A percentile compares a stretch with the other conserved stretches of the same genome.
These are phyloP conservation scores for Trifolium dubium DNA, from an alignment of 306 rosid species.

Conservation along the genomic window DNA sequence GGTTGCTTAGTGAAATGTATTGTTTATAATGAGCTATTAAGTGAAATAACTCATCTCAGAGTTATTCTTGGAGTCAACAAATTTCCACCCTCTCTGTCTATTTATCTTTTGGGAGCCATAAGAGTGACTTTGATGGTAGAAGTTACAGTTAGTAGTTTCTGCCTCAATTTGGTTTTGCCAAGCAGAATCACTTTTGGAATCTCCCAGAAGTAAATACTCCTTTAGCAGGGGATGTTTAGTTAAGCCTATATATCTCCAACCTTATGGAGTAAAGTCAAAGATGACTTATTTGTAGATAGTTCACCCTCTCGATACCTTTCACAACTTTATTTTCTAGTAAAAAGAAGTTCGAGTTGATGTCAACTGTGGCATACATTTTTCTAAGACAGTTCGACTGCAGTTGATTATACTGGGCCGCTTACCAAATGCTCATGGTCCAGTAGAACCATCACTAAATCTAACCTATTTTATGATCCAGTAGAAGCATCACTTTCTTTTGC, in stretches of 20 bases:
- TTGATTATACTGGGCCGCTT: not conserved
- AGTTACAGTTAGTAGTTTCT: slow-evolving; percentile 30
- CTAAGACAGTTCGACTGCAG: not conserved
- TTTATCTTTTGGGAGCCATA: slow-evolving; percentile 9
- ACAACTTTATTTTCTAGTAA: slow-evolving; percentile 3
- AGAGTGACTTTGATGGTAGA: slow-evolving; percentile 24
- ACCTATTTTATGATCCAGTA: slow-evolving; percentile 29
- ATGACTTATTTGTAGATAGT: not conserved
- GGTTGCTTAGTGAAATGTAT: too few species aligned
- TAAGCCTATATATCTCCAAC: not conserved
- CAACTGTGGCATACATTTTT: not conserved
- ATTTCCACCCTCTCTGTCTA: too few species aligned
- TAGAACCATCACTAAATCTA: not conserved
- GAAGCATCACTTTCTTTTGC: slow-evolving; percentile 19
- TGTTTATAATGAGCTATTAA: too few species aligned
- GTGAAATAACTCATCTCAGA: too few species aligned
- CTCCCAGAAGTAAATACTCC: not conserved
- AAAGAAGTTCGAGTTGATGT: not conserved
- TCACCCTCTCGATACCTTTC: not conserved
- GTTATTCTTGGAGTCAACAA: too few species aligned
- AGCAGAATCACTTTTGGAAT: slow-evolving; percentile 11
- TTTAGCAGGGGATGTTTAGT: not conserved
- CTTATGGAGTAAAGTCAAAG: not conserved
- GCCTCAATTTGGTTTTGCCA: slow-evolving; percentile 3
- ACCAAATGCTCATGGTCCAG: slow-evolving; percentile 1